Percentiles rank a stretch among this genome's conserved stretches.
Evolutionary conservation across 495 filamentous ascomycete species (phyloP).

Genomic region (Staphylotrichum longicolle): DNA sequence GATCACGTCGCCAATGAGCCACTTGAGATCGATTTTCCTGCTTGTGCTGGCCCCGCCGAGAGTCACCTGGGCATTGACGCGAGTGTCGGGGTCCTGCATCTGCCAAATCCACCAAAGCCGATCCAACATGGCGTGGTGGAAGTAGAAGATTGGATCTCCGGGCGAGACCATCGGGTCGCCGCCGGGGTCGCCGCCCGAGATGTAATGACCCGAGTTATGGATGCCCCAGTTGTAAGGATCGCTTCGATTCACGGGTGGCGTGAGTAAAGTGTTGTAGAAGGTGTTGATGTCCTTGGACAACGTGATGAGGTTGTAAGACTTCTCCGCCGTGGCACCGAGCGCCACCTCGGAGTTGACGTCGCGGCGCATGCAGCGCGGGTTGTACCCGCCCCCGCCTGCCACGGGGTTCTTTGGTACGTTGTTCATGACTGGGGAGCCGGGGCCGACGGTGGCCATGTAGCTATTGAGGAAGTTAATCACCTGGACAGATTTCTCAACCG

Average conservation of each 20-base stretch:
- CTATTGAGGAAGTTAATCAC: conserved; percentile 1
- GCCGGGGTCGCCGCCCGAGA: conserved; percentile 59
- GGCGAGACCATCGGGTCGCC: conserved; percentile 56
- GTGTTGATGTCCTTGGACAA: conserved; percentile 47
- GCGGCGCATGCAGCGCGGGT: conserved; percentile 43
- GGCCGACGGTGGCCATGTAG: conserved; percentile 28
- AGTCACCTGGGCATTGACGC: conserved; percentile 23
- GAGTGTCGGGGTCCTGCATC: conserved; percentile 26
- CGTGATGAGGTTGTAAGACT: conserved; percentile 48
- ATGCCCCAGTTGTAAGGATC: conserved; percentile 47
- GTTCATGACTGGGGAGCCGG: conserved; percentile 30
- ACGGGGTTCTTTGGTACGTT: conserved; percentile 37
- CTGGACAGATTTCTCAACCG: not conserved
- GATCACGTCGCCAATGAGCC: conserved; percentile 30
- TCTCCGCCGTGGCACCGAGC: conserved; percentile 49
- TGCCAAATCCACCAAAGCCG: conserved; percentile 66
- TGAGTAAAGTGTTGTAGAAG: conserved; percentile 54
- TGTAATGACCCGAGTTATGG: conserved; percentile 61
- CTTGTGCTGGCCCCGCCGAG: conserved; percentile 16
- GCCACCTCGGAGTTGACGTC: conserved; percentile 54
- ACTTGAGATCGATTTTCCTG: conserved; percentile 36
- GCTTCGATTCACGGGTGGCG: conserved; percentile 33
- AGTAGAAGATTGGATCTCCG: conserved; percentile 62
- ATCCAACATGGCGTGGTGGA: conserved; percentile 63
- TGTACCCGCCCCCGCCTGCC: conserved; percentile 34